Conservation (phyloP, 495 filamentous ascomycete genomes). For the Tuber microsphaerosporum region DNA sequence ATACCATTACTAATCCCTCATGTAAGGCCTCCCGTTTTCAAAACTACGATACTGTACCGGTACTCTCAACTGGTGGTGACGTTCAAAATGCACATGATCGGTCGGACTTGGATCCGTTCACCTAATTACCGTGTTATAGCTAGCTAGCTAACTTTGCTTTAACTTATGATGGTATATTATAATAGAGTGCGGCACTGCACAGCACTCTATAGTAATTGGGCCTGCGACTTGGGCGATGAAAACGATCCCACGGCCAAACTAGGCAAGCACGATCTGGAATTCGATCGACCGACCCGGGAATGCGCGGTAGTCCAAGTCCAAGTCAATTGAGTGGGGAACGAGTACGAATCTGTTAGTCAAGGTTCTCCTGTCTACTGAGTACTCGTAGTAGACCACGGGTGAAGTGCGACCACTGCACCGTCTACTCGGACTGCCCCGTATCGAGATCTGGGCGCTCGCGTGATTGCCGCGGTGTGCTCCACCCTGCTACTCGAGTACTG, state of each 20-base stretch:
- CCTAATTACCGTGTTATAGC: background rate
- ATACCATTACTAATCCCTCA: background rate
- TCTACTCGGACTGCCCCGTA: background rate
- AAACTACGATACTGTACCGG: background rate
- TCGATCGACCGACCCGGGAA: background rate
- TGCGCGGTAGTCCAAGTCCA: background rate
- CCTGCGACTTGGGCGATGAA: background rate
- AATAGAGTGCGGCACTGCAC: background rate
- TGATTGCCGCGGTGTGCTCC: background rate
- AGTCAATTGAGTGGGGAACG: background rate
- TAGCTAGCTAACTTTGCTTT: too few species aligned
- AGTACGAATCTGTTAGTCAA: background rate
- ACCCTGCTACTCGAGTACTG: background rate
- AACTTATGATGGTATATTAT: background rate
- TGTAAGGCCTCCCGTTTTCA: slow-evolving; percentile 3
- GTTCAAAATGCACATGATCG: background rate
- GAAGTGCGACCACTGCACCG: background rate
- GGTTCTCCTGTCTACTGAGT: background rate
- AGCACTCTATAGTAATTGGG: background rate
- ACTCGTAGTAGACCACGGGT: background rate
- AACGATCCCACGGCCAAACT: background rate
- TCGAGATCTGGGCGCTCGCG: background rate
- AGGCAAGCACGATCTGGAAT: too few species aligned
- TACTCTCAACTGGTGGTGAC: background rate
- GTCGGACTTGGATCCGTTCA: background rate